Percentiles rank a stretch among this genome's conserved stretches.
Evolutionary conservation across 2,329 filamentous ascomycete species (phyloP).

Genomic region (Alternaria sp.): DNA sequence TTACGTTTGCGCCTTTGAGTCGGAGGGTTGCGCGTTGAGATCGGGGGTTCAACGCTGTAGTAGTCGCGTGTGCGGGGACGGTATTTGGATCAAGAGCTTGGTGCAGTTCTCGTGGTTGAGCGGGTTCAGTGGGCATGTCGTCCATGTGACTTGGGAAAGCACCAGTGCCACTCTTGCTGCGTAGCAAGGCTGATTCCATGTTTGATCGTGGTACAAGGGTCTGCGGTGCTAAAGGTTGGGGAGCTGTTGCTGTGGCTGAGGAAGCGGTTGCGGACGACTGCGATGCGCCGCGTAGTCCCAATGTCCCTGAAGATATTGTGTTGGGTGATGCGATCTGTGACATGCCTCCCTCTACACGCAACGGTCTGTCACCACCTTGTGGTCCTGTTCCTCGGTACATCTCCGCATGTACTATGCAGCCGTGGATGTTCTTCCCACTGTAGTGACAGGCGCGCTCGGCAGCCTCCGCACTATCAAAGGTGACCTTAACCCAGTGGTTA

Average conservation of each 20-base stretch:
- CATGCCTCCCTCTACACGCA: slow-evolving; percentile 48
- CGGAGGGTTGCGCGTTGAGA: slow-evolving; percentile 36
- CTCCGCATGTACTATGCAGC: slow-evolving; percentile 59
- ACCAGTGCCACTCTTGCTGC: slow-evolving; percentile 30
- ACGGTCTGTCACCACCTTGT: slow-evolving; percentile 52
- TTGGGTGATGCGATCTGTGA: slow-evolving; percentile 47
- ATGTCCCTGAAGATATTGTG: slow-evolving; percentile 45
- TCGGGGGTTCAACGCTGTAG: slow-evolving; percentile 32
- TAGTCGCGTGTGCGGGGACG: slow-evolving; percentile 22
- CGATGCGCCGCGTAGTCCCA: slow-evolving; percentile 31
- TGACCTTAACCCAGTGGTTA: slow-evolving; percentile 82
- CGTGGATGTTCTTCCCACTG: slow-evolving; percentile 57
- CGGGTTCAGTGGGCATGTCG: slow-evolving; percentile 16
- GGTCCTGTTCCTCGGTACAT: slow-evolving; percentile 56
- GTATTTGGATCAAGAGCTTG: slow-evolving; percentile 44
- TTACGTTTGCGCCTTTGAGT: slow-evolving; percentile 47
- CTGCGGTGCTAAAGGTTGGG: slow-evolving; percentile 25
- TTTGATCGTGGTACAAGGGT: slow-evolving; percentile 26
- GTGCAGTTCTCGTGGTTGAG: slow-evolving; percentile 26
- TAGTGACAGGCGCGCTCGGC: slow-evolving; percentile 59
- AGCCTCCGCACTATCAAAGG: slow-evolving; percentile 59
- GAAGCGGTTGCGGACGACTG: slow-evolving; percentile 51
- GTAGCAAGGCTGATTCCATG: slow-evolving; percentile 31
- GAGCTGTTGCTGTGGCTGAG: slow-evolving; percentile 51
- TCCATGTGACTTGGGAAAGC: slow-evolving; percentile 37